Conservation (phyloP, 768 basidiomycete species). For the Jaapia argillacea region DNA sequence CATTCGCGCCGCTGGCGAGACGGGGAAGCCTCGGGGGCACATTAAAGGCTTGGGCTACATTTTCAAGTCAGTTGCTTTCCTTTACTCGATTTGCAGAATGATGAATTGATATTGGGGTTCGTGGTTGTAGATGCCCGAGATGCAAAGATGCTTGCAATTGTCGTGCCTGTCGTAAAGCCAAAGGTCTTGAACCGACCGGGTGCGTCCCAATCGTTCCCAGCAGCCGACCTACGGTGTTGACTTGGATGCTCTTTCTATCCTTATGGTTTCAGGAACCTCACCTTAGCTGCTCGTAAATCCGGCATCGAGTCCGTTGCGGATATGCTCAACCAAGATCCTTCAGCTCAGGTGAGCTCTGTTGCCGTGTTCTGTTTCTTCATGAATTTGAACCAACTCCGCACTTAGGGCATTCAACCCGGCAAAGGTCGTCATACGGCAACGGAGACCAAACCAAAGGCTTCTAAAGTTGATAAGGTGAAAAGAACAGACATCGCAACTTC, state of each 20-base stretch:
- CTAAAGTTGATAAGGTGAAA: slow-evolving; percentile 1
- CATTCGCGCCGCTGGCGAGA: slow-evolving; percentile 20
- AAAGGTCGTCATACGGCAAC: slow-evolving; percentile 12
- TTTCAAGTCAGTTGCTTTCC: slow-evolving; percentile 35
- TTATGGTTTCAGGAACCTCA: slow-evolving; percentile 23
- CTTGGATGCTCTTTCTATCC: slow-evolving; percentile 3
- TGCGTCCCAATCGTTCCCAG: slow-evolving; percentile 19
- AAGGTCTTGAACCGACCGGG: slow-evolving; percentile 54
- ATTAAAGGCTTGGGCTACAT: slow-evolving; percentile 25
- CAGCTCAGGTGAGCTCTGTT: slow-evolving; percentile 17
- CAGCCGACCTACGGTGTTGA: slow-evolving; percentile 4
- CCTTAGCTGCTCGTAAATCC: slow-evolving; percentile 24
- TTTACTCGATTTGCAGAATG: slow-evolving; percentile 8
- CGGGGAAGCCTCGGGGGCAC: slow-evolving; percentile 17
- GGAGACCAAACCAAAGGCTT: slow-evolving; percentile 3
- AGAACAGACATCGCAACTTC: slow-evolving; percentile 2
- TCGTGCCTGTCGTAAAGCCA: slow-evolving; percentile 48
- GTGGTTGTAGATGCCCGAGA: slow-evolving; percentile 56
- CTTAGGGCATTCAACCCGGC: slow-evolving; percentile 17
- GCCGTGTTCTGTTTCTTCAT: not conserved
- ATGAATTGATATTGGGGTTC: too few species aligned
- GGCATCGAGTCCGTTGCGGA: slow-evolving; percentile 28
- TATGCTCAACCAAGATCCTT: slow-evolving; percentile 22
- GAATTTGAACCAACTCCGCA: not conserved
- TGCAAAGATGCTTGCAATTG: slow-evolving; percentile 65